Percentiles rank a stretch among this genome's conserved stretches.
phyloP scores from a whole-genome alignment of 2,329 filamentous ascomycete species.

The Rachicladosporium sp. region DNA sequence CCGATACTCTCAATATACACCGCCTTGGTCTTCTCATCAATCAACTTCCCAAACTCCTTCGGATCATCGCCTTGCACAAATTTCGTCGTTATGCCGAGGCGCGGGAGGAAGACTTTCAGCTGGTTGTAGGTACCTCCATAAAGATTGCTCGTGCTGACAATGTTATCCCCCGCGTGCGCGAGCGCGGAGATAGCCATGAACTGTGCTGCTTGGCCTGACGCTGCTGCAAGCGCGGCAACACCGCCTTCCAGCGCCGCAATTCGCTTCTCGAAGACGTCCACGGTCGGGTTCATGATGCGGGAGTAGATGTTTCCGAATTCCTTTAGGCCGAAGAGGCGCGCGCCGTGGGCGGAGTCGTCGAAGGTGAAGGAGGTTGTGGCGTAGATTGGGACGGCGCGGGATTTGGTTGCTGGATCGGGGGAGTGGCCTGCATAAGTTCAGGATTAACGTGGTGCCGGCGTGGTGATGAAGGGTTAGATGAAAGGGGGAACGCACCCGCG shows the following conservation, averaged over 20 bases:
- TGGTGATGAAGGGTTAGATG: too few relatives aligned
- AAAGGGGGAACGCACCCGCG: conserved; percentile 43
- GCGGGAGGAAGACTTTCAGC: conserved; percentile 78
- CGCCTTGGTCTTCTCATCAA: conserved; percentile 88
- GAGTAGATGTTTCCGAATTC: conserved; percentile 97
- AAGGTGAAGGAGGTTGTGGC: conserved; percentile 85
- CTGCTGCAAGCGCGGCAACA: conserved; percentile 68
- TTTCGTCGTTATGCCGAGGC: conserved; percentile 79
- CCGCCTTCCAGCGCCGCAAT: conserved; percentile 93
- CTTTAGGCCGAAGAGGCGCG: conserved; percentile 89
- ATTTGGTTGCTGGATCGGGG: conserved; percentile 68
- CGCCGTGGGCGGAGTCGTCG: conserved; percentile 92
- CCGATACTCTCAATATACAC: conserved; percentile 87
- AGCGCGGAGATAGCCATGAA: conserved; percentile 81
- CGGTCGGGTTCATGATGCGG: conserved; percentile 90
- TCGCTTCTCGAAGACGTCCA: conserved; percentile 92
- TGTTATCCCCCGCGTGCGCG: conserved; percentile 80
- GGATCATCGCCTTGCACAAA: conserved; percentile 73
- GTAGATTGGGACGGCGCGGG: conserved; percentile 90
- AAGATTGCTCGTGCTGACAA: conserved; percentile 77
- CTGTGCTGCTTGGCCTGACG: conserved; percentile 82
- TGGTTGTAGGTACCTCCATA: conserved; percentile 97
- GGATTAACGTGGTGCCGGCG: neutral
- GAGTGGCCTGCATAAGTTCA: conserved; percentile 47
- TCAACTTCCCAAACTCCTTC: conserved; percentile 65